Conservation (phyloP, 1,284 basidiomycete genomes). For the Exobasidium rhododendri region DNA sequence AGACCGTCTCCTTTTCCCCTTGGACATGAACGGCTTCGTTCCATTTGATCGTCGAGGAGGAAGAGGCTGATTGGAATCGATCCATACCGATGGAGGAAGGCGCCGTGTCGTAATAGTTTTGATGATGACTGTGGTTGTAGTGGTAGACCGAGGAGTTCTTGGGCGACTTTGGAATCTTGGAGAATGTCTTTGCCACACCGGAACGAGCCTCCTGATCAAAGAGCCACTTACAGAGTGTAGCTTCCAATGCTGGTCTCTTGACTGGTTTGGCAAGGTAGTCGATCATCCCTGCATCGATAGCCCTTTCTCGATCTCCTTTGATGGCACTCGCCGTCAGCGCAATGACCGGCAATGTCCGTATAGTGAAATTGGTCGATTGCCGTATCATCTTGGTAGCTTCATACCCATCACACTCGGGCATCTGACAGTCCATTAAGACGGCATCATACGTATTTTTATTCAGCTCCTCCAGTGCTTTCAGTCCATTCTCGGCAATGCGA, state of each 20-base stretch:
- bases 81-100: background rate
- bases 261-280: slow-evolving; percentile 51
- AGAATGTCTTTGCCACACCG: slow-evolving; percentile 32
- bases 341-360: slow-evolving; percentile 44
- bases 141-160: background rate
- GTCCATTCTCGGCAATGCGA: slow-evolving; percentile 45
- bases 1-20: background rate
- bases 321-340: slow-evolving; percentile 50
- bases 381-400: slow-evolving; percentile 43
- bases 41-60: background rate
- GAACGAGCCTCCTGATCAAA: slow-evolving; percentile 42
- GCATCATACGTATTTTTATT: slow-evolving; percentile 40
- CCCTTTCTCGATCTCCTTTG: slow-evolving; percentile 48
- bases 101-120: too few relatives aligned
- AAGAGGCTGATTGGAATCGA: background rate
- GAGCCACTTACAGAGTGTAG: slow-evolving; percentile 43
- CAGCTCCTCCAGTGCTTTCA: slow-evolving; percentile 40
- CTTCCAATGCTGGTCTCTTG: slow-evolving; percentile 41
- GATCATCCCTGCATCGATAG: slow-evolving; percentile 44
- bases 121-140: too few relatives aligned
- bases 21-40: background rate
- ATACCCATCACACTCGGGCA: slow-evolving; percentile 49
- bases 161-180: slow-evolving; percentile 9
- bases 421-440: slow-evolving; percentile 32
- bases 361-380: slow-evolving; percentile 35